A percentile compares a stretch with the other conserved stretches of the same genome.
Conservation (phyloP, 2,329 filamentous ascomycete genomes). For the Alternaria sp. region DNA sequence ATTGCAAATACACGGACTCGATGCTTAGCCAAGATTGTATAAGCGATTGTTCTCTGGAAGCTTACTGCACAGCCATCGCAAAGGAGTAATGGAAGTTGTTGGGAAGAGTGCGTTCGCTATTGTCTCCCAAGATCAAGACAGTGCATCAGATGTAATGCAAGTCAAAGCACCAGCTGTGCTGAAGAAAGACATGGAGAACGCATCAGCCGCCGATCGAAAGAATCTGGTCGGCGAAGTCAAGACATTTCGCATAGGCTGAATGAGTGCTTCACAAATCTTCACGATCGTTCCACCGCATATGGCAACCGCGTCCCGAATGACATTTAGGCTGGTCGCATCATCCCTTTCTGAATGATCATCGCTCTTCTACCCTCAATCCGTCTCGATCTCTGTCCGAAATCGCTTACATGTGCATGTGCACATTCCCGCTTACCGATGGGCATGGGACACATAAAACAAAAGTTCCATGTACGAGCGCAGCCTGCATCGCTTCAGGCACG, state of each 20-base stretch:
- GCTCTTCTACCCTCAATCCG: background rate
- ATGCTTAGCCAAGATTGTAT: slow-evolving; percentile 88
- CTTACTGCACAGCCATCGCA: slow-evolving; percentile 82
- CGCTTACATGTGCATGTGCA: background rate
- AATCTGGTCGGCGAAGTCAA: slow-evolving; percentile 69
- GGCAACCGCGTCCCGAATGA: background rate
- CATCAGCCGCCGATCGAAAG: slow-evolving; percentile 70
- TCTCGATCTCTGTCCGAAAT: background rate
- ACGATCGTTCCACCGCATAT: background rate
- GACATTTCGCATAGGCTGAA: slow-evolving; percentile 21
- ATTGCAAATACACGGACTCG: slow-evolving; percentile 68
- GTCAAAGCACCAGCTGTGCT: slow-evolving; percentile 82
- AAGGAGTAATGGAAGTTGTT: slow-evolving; percentile 81
- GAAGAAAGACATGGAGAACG: slow-evolving; percentile 73
- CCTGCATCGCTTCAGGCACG: background rate
- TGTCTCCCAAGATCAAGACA: slow-evolving; percentile 85
- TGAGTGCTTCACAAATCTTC: background rate
- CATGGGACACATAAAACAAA: background rate
- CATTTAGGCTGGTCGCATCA: background rate
- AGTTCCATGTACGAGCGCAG: background rate
- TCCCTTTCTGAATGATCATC: background rate
- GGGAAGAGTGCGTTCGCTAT: slow-evolving; percentile 74
- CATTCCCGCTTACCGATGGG: background rate
- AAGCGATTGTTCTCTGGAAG: slow-evolving; percentile 75
- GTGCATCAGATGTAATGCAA: slow-evolving; percentile 78